phyloP scores from a whole-genome alignment of 164 flowering plant species.

The Tetrastigma voinierianum region DNA sequence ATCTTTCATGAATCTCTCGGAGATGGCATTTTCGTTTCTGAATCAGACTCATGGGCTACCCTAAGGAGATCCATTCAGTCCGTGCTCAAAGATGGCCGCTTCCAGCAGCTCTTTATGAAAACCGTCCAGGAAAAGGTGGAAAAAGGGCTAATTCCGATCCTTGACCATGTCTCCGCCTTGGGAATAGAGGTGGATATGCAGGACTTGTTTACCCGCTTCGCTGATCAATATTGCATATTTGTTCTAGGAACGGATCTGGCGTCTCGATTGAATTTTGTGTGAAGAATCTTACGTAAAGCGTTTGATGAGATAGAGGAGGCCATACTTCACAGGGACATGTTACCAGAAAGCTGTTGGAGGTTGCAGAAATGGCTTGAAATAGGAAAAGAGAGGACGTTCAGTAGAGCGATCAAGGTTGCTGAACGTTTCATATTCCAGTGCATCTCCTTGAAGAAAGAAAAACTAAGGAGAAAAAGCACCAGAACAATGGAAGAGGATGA shows the following conservation, averaged over 20 bases:
- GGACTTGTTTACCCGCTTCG: conserved; percentile 25
- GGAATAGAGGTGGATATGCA: conserved; percentile 22
- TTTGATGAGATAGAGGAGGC: conserved; percentile 22
- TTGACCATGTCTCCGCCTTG: conserved; percentile 14
- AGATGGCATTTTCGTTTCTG: conserved; percentile 14
- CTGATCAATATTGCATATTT: conserved; percentile 19
- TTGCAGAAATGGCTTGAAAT: conserved; percentile 21
- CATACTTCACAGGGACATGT: conserved; percentile 14
- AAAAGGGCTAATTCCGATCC: conserved; percentile 17
- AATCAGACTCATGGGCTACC: conserved; percentile 22
- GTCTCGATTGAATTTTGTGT: conserved; percentile 17
- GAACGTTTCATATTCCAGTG: conserved; percentile 2
- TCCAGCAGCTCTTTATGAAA: conserved; percentile 8
- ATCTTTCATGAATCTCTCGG: conserved; percentile 16
- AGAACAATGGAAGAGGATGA: conserved; percentile 2
- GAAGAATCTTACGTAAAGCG: conserved; percentile 18
- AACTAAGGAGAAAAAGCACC: neutral
- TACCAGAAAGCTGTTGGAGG: conserved; percentile 21
- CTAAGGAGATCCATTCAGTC: conserved; percentile 18
- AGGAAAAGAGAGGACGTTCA: conserved; percentile 25
- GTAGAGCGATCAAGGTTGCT: neutral
- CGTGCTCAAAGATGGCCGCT: conserved; percentile 4
- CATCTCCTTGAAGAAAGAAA: conserved; percentile 18
- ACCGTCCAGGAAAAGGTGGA: conserved; percentile 7
- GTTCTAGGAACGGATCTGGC: conserved; percentile 21